Evolutionary conservation across 192 early-diverging fungal genomes (phyloP).

Genomic region (Coemansia sp.): DNA sequence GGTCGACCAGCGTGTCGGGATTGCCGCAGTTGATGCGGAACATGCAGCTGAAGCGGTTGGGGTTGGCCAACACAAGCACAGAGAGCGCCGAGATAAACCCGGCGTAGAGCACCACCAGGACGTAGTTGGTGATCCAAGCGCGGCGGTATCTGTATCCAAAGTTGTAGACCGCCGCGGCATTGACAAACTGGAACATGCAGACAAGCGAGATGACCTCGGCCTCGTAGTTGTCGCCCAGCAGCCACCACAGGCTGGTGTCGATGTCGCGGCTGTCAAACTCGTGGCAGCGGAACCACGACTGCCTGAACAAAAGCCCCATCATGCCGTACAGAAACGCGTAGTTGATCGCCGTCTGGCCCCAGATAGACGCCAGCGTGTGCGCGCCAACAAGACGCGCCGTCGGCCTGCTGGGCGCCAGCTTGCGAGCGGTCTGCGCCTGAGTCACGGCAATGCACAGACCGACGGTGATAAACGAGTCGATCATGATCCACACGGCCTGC

Average conservation of each 20-base stretch:
- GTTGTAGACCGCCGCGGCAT: slow-evolving; percentile 69
- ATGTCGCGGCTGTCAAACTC: slow-evolving; percentile 72
- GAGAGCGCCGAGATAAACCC: slow-evolving; percentile 60
- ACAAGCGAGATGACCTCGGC: slow-evolving; percentile 64
- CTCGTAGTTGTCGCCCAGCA: slow-evolving; percentile 83
- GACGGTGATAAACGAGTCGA: slow-evolving; percentile 70
- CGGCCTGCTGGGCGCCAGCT: slow-evolving; percentile 63
- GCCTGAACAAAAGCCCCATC: slow-evolving; percentile 61
- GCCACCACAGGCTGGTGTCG: slow-evolving; percentile 75
- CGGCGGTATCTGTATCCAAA: slow-evolving; percentile 68
- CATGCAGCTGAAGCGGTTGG: slow-evolving; percentile 67
- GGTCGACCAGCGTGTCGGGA: slow-evolving; percentile 28
- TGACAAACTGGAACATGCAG: slow-evolving; percentile 71
- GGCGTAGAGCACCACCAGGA: slow-evolving; percentile 59
- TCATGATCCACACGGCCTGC: slow-evolving; percentile 74
- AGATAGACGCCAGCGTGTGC: slow-evolving; percentile 69
- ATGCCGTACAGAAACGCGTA: slow-evolving; percentile 61
- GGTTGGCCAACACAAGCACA: slow-evolving; percentile 61
- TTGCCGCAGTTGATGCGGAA: slow-evolving; percentile 77
- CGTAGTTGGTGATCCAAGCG: slow-evolving; percentile 65
- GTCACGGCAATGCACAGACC: slow-evolving; percentile 69
- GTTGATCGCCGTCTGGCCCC: slow-evolving; percentile 74
- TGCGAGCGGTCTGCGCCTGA: slow-evolving; percentile 60
- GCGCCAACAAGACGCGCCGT: slow-evolving; percentile 76
- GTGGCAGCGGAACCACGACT: slow-evolving; percentile 76